These are phyloP conservation scores for Peronospora belbahrii DNA, from an alignment of 352 stramenopile genomes.

Conservation along the genomic window DNA sequence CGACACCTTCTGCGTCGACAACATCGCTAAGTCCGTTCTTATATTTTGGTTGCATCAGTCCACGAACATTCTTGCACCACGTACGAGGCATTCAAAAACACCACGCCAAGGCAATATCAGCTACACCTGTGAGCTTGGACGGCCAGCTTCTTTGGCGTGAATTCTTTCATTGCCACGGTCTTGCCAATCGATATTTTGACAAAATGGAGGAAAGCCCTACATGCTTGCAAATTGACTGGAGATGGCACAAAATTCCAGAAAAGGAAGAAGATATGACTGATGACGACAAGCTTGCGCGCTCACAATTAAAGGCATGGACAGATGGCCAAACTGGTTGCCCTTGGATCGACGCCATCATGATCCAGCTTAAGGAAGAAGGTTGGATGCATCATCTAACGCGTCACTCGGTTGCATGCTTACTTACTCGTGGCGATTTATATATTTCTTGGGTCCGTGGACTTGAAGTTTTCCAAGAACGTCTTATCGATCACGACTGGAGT, in stretches of 20 bases:
- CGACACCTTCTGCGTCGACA: conserved; percentile 81
- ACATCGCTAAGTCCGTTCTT: conserved; percentile 93
- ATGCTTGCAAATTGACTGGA: conserved; percentile 82
- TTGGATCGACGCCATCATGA: conserved; percentile 97
- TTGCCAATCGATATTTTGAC: conserved; percentile 84
- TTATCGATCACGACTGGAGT: conserved; percentile 95
- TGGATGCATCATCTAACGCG: conserved; percentile 87
- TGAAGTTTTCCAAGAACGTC: conserved; percentile 85
- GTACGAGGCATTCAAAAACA: conserved; percentile 68
- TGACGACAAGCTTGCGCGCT: conserved; percentile 69
- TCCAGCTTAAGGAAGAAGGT: conserved; percentile 83
- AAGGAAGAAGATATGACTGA: conserved; percentile 44
- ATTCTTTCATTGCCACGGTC: conserved; percentile 86
- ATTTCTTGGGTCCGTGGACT: conserved; percentile 91
- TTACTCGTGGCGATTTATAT: conserved; percentile 95
- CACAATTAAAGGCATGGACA: conserved; percentile 91
- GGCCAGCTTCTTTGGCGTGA: conserved; percentile 96
- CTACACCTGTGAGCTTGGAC: conserved; percentile 87
- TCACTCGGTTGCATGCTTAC: conserved; percentile 97
- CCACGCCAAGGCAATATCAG: conserved; percentile 43
- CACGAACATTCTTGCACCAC: conserved; percentile 85
- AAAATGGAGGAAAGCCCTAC: conserved; percentile 92
- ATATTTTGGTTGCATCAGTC: conserved; percentile 89
- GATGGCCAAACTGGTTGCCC: conserved; percentile 93
- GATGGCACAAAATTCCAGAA: conserved; percentile 76